Evolutionary conservation across 2,329 filamentous ascomycete genomes (phyloP).

Genomic region (Eutypa lata): DNA sequence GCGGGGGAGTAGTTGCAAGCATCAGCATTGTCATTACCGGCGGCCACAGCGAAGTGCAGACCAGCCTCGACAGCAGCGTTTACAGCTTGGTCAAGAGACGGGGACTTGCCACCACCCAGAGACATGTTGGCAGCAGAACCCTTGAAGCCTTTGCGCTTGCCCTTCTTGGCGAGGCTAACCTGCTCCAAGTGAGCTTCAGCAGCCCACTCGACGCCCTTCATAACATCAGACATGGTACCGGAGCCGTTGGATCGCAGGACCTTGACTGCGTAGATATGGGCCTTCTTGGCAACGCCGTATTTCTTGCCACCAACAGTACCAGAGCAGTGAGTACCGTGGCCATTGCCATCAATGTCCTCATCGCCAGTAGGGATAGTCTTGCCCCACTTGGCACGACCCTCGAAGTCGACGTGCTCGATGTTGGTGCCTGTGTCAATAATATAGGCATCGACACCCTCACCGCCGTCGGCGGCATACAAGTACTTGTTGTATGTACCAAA

Average conservation of each 20-base stretch:
- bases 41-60: slow-evolving; percentile 96
- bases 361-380: slow-evolving; percentile 90
- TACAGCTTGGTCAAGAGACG: slow-evolving; percentile 84
- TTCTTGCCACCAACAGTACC: slow-evolving; percentile 97
- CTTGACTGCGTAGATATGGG: slow-evolving; percentile 94
- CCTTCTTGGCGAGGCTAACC: slow-evolving; percentile 74
- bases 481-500: slow-evolving; percentile 99
- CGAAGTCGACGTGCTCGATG: slow-evolving; percentile 90
- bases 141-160: slow-evolving; percentile 96
- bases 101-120: slow-evolving; percentile 94
- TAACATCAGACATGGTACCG: slow-evolving; percentile 97
- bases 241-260: slow-evolving; percentile 96
- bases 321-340: slow-evolving; percentile 98
- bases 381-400: slow-evolving; percentile 92
- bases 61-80: slow-evolving; percentile 90
- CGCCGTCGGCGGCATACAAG: slow-evolving; percentile 82
- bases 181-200: slow-evolving; percentile 75
- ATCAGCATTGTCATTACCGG: slow-evolving; percentile 97
- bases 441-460: slow-evolving; percentile 97
- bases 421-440: slow-evolving; percentile 98
- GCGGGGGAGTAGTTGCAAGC: slow-evolving; percentile 99
- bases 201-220: slow-evolving; percentile 96
- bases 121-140: slow-evolving; percentile 99
- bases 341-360: slow-evolving; percentile 89
- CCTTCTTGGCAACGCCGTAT: slow-evolving; percentile 99